These are phyloP conservation scores for Paramecium sonneborni DNA, from an alignment of 73 alveolate genomes.

Conservation along the genomic window DNA sequence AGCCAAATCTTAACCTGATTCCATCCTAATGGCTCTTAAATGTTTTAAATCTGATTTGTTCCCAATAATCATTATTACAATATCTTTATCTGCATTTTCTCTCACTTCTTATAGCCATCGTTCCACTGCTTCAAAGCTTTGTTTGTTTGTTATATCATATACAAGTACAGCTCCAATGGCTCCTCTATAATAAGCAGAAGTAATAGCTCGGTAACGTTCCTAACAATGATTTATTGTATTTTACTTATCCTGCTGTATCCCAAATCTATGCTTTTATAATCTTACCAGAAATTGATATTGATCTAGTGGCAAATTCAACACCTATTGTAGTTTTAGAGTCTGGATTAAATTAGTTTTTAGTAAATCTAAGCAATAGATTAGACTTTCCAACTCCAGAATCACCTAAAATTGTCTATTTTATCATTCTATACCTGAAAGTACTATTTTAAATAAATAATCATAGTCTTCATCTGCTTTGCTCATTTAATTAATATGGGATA, in stretches of 20 bases:
- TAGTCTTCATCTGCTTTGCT: slow-evolving; percentile 65
- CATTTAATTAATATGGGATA: slow-evolving; percentile 9
- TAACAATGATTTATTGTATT: background rate
- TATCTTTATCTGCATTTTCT: slow-evolving; percentile 83
- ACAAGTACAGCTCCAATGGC: slow-evolving; percentile 86
- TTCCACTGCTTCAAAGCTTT: slow-evolving; percentile 75
- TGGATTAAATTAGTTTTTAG: slow-evolving; percentile 72
- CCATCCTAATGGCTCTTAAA: slow-evolving; percentile 82
- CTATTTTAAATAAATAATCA: slow-evolving; percentile 72
- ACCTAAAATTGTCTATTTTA: slow-evolving; percentile 60
- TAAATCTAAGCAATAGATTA: slow-evolving; percentile 77
- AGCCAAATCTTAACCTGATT: slow-evolving; percentile 80
- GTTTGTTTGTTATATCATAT: slow-evolving; percentile 79
- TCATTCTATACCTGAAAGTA: slow-evolving; percentile 46
- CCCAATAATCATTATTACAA: slow-evolving; percentile 81
- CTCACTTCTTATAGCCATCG: slow-evolving; percentile 82
- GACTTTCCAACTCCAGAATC: slow-evolving; percentile 91
- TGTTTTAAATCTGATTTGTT: slow-evolving; percentile 85
- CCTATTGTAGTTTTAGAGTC: slow-evolving; percentile 85
- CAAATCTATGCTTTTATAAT: slow-evolving; percentile 76
- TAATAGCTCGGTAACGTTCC: slow-evolving; percentile 79
- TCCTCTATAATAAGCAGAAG: slow-evolving; percentile 81
- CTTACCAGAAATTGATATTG: slow-evolving; percentile 57
- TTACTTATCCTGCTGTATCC: slow-evolving; percentile 85
- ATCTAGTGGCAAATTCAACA: slow-evolving; percentile 77